Evolutionary conservation across 129 eudicot genomes (phyloP).

Genomic region (Heracleum sosnowskyi): DNA sequence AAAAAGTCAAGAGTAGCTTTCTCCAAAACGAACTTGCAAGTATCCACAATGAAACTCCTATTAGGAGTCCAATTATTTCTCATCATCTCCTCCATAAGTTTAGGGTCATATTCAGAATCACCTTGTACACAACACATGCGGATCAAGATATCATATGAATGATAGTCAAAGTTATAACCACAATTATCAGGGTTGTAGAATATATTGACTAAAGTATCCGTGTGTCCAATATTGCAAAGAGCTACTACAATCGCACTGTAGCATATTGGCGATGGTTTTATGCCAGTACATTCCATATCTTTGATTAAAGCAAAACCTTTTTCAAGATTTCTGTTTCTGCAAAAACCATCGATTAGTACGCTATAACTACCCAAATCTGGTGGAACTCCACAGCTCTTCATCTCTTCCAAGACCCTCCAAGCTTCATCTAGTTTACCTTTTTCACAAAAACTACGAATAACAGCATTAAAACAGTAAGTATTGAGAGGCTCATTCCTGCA

Average conservation of each 20-base stretch:
- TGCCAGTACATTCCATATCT: conserved; percentile 27
- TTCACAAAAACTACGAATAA: conserved; percentile 27
- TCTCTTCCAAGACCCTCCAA: conserved; percentile 26
- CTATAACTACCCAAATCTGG: conserved; percentile 37
- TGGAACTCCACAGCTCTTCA: conserved; percentile 29
- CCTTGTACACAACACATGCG: conserved; percentile 24
- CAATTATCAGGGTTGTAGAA: conserved; percentile 13
- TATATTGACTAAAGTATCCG: conserved; percentile 20
- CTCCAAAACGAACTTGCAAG: conserved; percentile 24
- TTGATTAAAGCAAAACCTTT: conserved; percentile 24
- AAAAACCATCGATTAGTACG: conserved; percentile 38
- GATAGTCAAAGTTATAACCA: conserved; percentile 26
- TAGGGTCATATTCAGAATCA: conserved; percentile 21
- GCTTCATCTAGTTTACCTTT: conserved; percentile 27
- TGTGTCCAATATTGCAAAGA: conserved; percentile 19
- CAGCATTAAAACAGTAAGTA: conserved; percentile 37
- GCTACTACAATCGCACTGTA: conserved; percentile 26
- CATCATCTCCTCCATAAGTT: conserved; percentile 30
- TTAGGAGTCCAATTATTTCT: conserved; percentile 21
- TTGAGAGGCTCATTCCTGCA: conserved; percentile 21
- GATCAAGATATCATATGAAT: conserved; percentile 25
- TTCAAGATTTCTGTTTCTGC: conserved; percentile 21
- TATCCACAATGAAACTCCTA: conserved; percentile 22
- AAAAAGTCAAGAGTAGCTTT: conserved; percentile 20
- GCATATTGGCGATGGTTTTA: conserved; percentile 31